Evolutionary conservation across 2,329 filamentous ascomycete genomes (phyloP).

Genomic region (Paraconiothyrium sp.): DNA sequence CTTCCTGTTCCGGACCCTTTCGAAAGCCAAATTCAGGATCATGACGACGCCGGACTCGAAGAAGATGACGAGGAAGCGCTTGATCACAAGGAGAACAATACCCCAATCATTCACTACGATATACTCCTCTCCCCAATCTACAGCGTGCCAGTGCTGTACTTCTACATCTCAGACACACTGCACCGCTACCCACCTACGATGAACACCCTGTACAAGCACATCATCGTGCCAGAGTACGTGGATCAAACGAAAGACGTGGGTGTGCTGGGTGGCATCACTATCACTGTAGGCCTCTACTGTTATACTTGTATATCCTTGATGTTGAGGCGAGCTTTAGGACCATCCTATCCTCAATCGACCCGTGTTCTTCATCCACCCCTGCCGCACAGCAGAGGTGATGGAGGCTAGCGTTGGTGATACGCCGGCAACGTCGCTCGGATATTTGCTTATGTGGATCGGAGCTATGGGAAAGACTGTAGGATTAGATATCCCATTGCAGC

Average conservation of each 20-base stretch:
- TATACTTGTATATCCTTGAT: neutral
- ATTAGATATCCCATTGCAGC: conserved; percentile 76
- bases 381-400: conserved; percentile 85
- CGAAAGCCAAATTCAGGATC: neutral
- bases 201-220: conserved; percentile 45
- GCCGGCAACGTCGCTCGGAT: conserved; percentile 64
- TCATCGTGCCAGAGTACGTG: conserved; percentile 48
- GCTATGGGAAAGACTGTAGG: conserved; percentile 82
- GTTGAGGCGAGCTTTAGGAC: conserved; percentile 62
- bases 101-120: conserved; percentile 47
- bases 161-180: conserved; percentile 40
- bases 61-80: conserved; percentile 7
- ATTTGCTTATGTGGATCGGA: conserved; percentile 90
- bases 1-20: neutral
- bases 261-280: conserved; percentile 51
- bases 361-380: conserved; percentile 92
- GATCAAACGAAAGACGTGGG: conserved; percentile 47
- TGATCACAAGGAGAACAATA: neutral
- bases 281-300: conserved; percentile 38
- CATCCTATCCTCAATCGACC: conserved; percentile 83
- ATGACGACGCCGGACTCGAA: conserved; percentile 16
- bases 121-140: conserved; percentile 56
- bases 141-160: conserved; percentile 57
- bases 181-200: conserved; percentile 43
- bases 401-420: conserved; percentile 55